A percentile compares a stretch with the other conserved stretches of the same genome.
phyloP scores from a whole-genome alignment of 2,329 filamentous ascomycete species.

The Diplodia intermedia region DNA sequence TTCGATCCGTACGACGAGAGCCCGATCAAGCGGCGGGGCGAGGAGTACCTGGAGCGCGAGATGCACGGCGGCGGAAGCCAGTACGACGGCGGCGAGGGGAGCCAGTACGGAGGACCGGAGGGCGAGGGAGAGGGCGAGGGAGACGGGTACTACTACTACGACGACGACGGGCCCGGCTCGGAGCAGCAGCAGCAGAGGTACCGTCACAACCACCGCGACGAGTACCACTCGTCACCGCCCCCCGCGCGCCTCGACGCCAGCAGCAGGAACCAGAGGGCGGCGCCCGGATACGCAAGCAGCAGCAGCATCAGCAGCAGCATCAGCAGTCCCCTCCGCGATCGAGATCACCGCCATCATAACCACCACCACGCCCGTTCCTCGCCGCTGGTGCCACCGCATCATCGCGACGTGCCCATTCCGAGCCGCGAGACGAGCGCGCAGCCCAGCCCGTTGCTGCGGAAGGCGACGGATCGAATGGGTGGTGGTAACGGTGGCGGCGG shows the following conservation, averaged over 20 bases:
- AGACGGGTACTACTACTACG: neutral
- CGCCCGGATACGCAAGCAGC: neutral
- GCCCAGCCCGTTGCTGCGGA: slow-evolving; percentile 45
- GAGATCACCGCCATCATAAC: neutral
- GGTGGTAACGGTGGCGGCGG: neutral
- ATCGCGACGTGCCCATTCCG: slow-evolving; percentile 37
- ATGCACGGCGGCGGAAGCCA: neutral
- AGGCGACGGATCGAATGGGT: slow-evolving; percentile 39
- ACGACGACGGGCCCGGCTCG: neutral
- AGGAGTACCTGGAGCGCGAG: slow-evolving; percentile 65
- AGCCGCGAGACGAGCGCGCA: slow-evolving; percentile 33
- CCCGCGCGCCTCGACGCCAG: neutral
- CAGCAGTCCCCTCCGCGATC: slow-evolving; percentile 5
- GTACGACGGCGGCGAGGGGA: neutral
- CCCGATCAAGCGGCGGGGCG: slow-evolving; percentile 69
- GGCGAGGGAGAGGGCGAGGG: neutral
- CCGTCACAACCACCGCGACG: neutral
- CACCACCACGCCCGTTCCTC: slow-evolving; percentile 29
- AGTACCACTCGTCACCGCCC: neutral
- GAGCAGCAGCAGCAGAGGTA: neutral
- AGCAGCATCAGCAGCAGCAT: slow-evolving; percentile 5
- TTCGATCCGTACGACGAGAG: slow-evolving; percentile 77
- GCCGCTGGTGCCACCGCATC: slow-evolving; percentile 33
- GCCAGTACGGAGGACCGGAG: neutral
- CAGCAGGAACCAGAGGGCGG: neutral